phyloP scores from a whole-genome alignment of 345 rosid species.

The Hibiscus mutabilis region DNA sequence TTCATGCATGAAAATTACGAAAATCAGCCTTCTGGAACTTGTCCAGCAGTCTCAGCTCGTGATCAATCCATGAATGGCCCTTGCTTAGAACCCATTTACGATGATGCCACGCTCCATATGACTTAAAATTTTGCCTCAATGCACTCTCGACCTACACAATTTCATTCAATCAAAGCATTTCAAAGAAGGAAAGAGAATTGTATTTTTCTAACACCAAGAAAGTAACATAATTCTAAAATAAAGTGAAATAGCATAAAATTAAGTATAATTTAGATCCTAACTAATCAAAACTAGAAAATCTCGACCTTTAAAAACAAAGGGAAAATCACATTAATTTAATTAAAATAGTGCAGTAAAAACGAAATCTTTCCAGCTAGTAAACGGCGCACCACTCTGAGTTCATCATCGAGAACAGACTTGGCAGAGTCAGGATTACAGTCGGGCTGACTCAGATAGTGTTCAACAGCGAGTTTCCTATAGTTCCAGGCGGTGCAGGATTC shows the following conservation, averaged over 20 bases:
- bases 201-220: background rate
- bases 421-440: constrained; percentile 36
- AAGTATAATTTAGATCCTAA: background rate
- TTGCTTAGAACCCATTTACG: constrained; percentile 82
- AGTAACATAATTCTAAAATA: background rate
- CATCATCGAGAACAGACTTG: constrained; percentile 54
- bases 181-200: background rate
- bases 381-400: constrained; percentile 50
- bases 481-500: constrained; percentile 92
- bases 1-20: constrained; percentile 92
- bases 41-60: constrained; percentile 60
- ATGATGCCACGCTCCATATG: constrained; percentile 95
- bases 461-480: constrained; percentile 76
- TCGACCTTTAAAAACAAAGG: background rate
- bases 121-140: constrained; percentile 67
- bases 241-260: background rate
- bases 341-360: background rate
- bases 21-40: constrained; percentile 58
- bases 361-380: background rate
- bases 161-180: background rate
- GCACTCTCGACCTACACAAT: constrained; percentile 71
- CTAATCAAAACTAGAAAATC: background rate
- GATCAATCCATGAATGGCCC: constrained; percentile 62
- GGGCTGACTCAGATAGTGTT: constrained; percentile 34
- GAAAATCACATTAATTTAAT: background rate